Evolutionary conservation across 495 filamentous ascomycete genomes (phyloP), one percentile per base, ranked within the genome.

Genomic region (Tuber aestivum): DNA sequence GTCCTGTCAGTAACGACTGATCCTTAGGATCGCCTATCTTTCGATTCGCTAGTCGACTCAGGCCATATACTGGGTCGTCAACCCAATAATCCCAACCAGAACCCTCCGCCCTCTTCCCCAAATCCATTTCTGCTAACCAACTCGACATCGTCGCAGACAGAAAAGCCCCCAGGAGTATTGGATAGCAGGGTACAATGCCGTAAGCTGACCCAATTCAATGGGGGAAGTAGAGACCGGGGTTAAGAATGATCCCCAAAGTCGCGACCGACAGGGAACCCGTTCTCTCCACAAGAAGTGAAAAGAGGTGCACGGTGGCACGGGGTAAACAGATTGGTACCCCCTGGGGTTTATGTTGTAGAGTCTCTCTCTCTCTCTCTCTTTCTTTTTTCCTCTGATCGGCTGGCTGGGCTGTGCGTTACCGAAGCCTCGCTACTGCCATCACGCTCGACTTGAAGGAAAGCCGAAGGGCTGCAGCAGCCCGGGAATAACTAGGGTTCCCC

Each of bases 371-470:
- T 65, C 32, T 65, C 27, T 50, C 8, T 50, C 9, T n/a, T n/a
- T n/a, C 75, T 73, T 78, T 48, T 72, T 79, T 79, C 27, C 56
- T 65, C 32, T 32, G 56, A 65, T 65, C 56, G 56, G 56, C 56
- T 48, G 42, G 72, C 68, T 75, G 70, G 72, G 77, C 70, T 79
- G 78, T n/a, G 56, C 78, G 70, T 79, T 79, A 79, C 73, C 79
- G 70, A 75, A 73, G 73, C 77, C 78, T 79, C 78, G 78, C 78
- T 79, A 79, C 77, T 72, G 78, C 78, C 78, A 79, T 79, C 76
- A 79, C 78, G 78, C 65, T 79, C 75, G 45, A 73, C 76, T 73
- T 72, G 70, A 75, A 75, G 56, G 70, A 79, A 79, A 79, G 72
- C 56, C 56, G 76, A 68, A 41, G 56, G 61, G 41, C 78, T 79